Base-by-base conservation (phyloP, 768 basidiomycete species). In the Serendipita indica region DNA sequence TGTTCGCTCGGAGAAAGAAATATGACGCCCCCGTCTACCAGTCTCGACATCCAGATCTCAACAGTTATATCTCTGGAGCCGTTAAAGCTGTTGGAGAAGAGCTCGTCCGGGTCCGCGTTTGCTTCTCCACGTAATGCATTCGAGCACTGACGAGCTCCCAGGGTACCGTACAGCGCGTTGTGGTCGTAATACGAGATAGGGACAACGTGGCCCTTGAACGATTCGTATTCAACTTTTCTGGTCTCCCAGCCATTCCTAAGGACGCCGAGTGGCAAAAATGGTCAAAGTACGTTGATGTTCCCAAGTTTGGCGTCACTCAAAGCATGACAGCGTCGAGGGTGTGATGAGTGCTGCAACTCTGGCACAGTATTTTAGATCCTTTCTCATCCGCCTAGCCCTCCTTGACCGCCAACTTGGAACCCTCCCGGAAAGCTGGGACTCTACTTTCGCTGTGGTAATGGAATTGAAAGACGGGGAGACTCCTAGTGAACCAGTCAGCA, bases 21-120 rank as follows among this genome's bases (percentile, higher is more conserved):
- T 96, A 92, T 69, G 82, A 89, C 61, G 85, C 85, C 0, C 86
- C 89, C 0, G 89, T 94, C 7, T 97, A 82, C 67, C 91, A 96
- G 71, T 90, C 89, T 2, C 69, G 92, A n/a, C 89, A 93, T 67
- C 91, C 92, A 1, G 79, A 79, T 39, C 74, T 98, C 57, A 86
- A 88, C 62, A 82, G 85, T 43, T 98, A 96, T 67, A 84, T 98
- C 59, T 80, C 88, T n/a, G 86, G 86, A 18, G 85, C 89, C 2
- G 76, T 91, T 60, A 84, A 84, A 65, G 84, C 88, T n/a, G 69
- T 92, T 28, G 75, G 77, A 18, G 86, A 88, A 45, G 90, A 94
- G 68, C 74, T 96, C 13, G 68, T 73, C 18, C 72, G 74, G 59
- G 89, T 89, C 64, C 61, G 4, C 57, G 56, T 39, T 46, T 57